A percentile compares a stretch with the other conserved stretches of the same genome.
Evolutionary conservation across 768 basidiomycete genomes (phyloP).

Genomic region (Rhodocollybia butyracea): DNA sequence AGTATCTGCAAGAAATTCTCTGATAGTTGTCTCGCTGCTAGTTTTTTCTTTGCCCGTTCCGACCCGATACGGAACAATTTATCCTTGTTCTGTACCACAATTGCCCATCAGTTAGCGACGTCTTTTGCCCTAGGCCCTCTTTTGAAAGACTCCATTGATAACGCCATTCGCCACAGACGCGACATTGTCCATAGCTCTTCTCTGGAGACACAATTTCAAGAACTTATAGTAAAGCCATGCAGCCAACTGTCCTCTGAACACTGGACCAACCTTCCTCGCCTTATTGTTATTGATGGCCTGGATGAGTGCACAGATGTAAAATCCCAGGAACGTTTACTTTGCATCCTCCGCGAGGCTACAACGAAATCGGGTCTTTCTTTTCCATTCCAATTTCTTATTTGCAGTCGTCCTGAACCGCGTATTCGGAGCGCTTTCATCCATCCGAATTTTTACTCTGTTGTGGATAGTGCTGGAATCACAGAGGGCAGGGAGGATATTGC

Average conservation of each 20-base stretch:
- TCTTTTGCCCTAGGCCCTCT: background rate
- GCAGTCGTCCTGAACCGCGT: slow-evolving; percentile 28
- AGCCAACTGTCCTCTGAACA: background rate
- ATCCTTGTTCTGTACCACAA: slow-evolving; percentile 23
- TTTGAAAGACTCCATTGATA: slow-evolving; percentile 11
- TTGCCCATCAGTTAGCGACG: slow-evolving; percentile 28
- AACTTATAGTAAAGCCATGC: slow-evolving; percentile 26
- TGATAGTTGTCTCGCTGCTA: slow-evolving; percentile 22
- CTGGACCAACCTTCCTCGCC: slow-evolving; percentile 14
- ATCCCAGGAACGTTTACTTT: slow-evolving; percentile 24
- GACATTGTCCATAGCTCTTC: background rate
- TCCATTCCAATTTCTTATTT: slow-evolving; percentile 28
- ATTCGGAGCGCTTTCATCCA: slow-evolving; percentile 17
- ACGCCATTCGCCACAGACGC: background rate
- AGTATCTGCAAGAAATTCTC: slow-evolving; percentile 1
- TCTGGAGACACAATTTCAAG: slow-evolving; percentile 24
- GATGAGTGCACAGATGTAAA: slow-evolving; percentile 27
- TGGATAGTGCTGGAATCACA: background rate
- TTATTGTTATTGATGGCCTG: slow-evolving; percentile 32
- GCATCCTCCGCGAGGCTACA: slow-evolving; percentile 22
- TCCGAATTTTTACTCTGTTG: background rate
- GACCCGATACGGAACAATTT: slow-evolving; percentile 24
- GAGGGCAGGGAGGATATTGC: background rate
- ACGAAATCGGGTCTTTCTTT: slow-evolving; percentile 7
- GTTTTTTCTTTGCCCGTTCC: slow-evolving; percentile 26